Base-by-base conservation (phyloP, 495 filamentous ascomycete species). In the Penicillium odoratum region DNA sequence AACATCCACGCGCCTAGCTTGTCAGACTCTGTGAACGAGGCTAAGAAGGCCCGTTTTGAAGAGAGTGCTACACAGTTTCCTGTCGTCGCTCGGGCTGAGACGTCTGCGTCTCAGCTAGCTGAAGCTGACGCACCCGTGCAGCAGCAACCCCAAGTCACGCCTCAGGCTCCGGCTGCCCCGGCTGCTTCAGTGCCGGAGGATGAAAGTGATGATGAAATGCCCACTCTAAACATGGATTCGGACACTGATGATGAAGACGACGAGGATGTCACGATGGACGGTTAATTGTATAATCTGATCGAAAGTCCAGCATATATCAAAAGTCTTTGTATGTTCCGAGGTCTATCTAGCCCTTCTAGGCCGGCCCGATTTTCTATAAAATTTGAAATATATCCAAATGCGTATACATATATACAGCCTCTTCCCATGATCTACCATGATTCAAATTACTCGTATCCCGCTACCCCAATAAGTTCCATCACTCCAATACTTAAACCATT, bases 391-490 rank as follows among this genome's bases (percentile, higher is more conserved):
- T 47, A 34, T 45, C 18, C 55, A 44, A 16, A 40, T n/a, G 38
- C 16, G 4, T 40, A 40, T 40, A 16, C 38, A 40, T 13, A 40
- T n/a, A 16, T 40, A 13, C 15, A 7, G 13, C 15, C 15, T 15
- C n/a, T 16, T 40, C 13, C 34, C 13, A 15, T 38, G 10, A 1
- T 40, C 10, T 47, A 36, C 9, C 8, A 28, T 29, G 40, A 30
- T 58, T 42, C 56, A 63, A 34, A 69, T 36, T 21, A 74, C 57
- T 3, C 70, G 65, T 26, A 87, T 50, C 4, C 88, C 88, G 50
- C 74, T 84, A 55, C 85, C 78, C 88, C 88, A 91, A 80, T 84
- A 91, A 30, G 72, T 70, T 30, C 70, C 68, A 31, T 82, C 84
- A 30, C 61, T 68, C 74, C 78, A 78, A 57, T 78, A 77, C 60